These are phyloP conservation scores for Scopulariopsis brevicaulis DNA, from an alignment of 2,329 filamentous ascomycete species.

Conservation along the genomic window DNA sequence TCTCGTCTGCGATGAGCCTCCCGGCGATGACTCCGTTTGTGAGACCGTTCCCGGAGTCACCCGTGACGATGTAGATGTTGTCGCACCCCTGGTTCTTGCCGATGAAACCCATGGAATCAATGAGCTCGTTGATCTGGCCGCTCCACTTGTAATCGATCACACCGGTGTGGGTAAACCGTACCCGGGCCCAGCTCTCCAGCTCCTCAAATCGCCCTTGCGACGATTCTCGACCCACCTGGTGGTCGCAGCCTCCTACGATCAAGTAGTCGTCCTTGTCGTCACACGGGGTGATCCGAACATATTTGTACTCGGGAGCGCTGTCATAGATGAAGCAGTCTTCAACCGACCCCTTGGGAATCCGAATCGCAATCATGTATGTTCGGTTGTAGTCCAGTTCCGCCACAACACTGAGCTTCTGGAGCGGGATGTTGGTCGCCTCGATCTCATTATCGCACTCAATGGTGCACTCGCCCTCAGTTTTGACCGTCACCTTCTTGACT, in stretches of 20 bases:
- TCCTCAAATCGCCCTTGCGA: slow-evolving; percentile 32
- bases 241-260: slow-evolving; percentile 43
- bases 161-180: slow-evolving; percentile 37
- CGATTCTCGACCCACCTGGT: slow-evolving; percentile 43
- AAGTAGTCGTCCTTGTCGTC: slow-evolving; percentile 42
- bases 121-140: slow-evolving; percentile 44
- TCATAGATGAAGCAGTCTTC: slow-evolving; percentile 46
- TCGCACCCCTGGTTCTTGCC: slow-evolving; percentile 40
- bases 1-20: slow-evolving; percentile 39
- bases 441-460: slow-evolving; percentile 36
- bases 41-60: slow-evolving; percentile 45
- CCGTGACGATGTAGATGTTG: slow-evolving; percentile 40
- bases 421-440: slow-evolving; percentile 41
- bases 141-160: slow-evolving; percentile 44
- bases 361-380: slow-evolving; percentile 44
- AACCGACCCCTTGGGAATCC: slow-evolving; percentile 36
- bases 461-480: slow-evolving; percentile 31
- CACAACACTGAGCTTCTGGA: slow-evolving; percentile 42
- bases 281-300: slow-evolving; percentile 38
- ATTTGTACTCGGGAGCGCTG: slow-evolving; percentile 41
- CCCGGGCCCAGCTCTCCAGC: slow-evolving; percentile 39
- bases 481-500: slow-evolving; percentile 24
- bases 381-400: slow-evolving; percentile 40
- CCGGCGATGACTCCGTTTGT: slow-evolving; percentile 44
- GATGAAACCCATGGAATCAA: slow-evolving; percentile 43